Percentiles rank a stretch among this genome's conserved stretches.
Conservation (phyloP, 306 rosid species). For the Echinosophora koreensis region DNA sequence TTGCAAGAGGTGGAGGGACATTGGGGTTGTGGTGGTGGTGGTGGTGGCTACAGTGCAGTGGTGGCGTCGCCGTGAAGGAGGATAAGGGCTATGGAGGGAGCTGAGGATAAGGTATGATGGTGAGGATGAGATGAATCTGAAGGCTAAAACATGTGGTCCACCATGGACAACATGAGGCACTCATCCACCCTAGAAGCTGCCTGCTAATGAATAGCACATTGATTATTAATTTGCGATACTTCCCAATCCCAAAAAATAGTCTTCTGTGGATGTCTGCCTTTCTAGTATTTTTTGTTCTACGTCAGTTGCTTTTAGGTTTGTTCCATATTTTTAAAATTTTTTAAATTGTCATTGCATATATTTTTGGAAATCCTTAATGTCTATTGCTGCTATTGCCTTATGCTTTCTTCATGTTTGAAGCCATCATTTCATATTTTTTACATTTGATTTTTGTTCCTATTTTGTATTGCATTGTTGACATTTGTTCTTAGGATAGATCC, state of each 20-base stretch:
- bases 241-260: slow-evolving; percentile 17
- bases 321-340: not conserved
- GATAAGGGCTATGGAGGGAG: no score
- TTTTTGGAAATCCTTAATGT: slow-evolving; percentile 22
- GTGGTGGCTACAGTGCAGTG: no score
- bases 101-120: no score
- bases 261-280: slow-evolving; percentile 1
- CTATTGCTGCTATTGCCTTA: not conserved
- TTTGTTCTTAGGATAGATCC: slow-evolving; percentile 77
- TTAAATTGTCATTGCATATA: slow-evolving; percentile 23
- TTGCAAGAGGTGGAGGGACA: no score
- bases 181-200: no score
- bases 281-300: not conserved
- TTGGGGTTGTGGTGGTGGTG: no score
- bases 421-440: slow-evolving; percentile 28
- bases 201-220: not conserved
- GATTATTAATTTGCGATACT: slow-evolving; percentile 7
- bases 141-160: no score
- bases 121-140: no score
- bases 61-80: no score
- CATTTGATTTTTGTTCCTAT: slow-evolving; percentile 49
- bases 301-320: not conserved
- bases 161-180: no score
- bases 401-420: slow-evolving; percentile 35
- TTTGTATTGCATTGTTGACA: slow-evolving; percentile 51